Evolutionary conservation across 805 yeast genomes (phyloP), one percentile per base, ranked within the genome.

Genomic region (Priceomyces fermenticarens): DNA sequence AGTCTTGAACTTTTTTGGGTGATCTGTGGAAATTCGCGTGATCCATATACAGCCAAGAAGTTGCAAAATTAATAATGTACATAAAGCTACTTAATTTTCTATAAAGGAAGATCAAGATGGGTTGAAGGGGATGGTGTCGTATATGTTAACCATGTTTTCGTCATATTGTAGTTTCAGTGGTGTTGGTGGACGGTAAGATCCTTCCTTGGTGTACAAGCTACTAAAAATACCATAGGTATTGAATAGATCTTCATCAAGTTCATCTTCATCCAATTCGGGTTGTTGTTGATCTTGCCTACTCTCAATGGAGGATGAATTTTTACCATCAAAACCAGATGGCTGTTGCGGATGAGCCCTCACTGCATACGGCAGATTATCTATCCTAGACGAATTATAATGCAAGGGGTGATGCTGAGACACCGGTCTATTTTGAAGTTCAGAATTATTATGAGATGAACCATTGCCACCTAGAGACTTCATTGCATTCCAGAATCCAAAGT

Each of bases 401-500:
- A 74, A 55, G 0, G 81, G 81, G 49, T 76, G 81, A 45, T 77
- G 81, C 41, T 72, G 77, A 1, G 80, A 73, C 2, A 74, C 80
- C 0, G 81, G 81, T 44, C 58, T 56, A 32, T 32, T 32, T 27
- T 28, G 47, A 11, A 30, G 13, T 10, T 32, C 35, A n/a, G 33
- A 25, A 35, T 32, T 28, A 36, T 30, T 35, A 48, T 30, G 57
- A 27, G 43, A 39, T 10, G 31, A 27, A 29, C 49, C 38, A 35
- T 51, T 32, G 40, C 59, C 47, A 51, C 82, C 77, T 15, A 82
- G 54, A 12, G 80, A 70, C 36, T 83, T 68, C 75, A 83, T 71
- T 2, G 80, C 77, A 46, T 83, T 89, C 85, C 87, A 83, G 54
- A 82, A 83, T 55, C 82, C 88, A 27, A 77, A 49, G 15, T 78